These are phyloP conservation scores for Lentinus tigrinus DNA, from an alignment of 768 basidiomycete species.

Conservation along the genomic window DNA sequence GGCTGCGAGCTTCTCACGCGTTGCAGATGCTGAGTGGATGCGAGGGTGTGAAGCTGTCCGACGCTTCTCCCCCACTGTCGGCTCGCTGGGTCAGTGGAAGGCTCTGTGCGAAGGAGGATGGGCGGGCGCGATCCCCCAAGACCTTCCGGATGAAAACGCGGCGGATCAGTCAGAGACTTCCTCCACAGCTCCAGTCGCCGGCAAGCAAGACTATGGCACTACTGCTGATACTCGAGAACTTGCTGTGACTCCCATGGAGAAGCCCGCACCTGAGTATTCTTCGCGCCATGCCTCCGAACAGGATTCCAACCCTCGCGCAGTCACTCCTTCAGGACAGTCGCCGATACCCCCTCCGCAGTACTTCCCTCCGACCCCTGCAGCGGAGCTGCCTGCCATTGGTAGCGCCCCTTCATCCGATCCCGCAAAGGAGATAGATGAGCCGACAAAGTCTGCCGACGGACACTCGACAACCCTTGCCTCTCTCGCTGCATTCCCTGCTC, in stretches of 20 bases:
- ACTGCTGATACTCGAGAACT: neutral
- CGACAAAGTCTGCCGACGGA: constrained; percentile 18
- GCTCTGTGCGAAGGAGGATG: constrained; percentile 77
- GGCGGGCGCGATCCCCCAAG: constrained; percentile 48
- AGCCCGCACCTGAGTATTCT: constrained; percentile 18
- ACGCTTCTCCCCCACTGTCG: constrained; percentile 63
- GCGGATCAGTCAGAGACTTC: constrained; percentile 1
- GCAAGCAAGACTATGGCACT: neutral
- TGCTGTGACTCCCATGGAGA: neutral
- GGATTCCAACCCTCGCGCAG: constrained; percentile 14
- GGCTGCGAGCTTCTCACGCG: constrained; percentile 61
- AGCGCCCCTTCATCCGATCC: neutral
- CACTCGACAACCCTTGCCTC: constrained; percentile 52
- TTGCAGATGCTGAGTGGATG: constrained; percentile 81
- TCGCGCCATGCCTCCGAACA: constrained; percentile 18
- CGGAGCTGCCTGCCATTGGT: constrained; percentile 2
- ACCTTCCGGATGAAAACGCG: constrained; percentile 36
- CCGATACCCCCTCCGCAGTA: constrained; percentile 21
- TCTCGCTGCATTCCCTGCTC: constrained; percentile 70
- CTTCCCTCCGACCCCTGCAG: constrained; percentile 2
- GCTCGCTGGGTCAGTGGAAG: constrained; percentile 70
- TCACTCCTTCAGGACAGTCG: constrained; percentile 17
- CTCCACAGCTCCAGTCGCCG: constrained; percentile 2
- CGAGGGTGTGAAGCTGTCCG: constrained; percentile 72
- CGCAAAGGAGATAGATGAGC: neutral